Conservation (phyloP, 495 filamentous ascomycete species). For the Penicillium herquei region DNA sequence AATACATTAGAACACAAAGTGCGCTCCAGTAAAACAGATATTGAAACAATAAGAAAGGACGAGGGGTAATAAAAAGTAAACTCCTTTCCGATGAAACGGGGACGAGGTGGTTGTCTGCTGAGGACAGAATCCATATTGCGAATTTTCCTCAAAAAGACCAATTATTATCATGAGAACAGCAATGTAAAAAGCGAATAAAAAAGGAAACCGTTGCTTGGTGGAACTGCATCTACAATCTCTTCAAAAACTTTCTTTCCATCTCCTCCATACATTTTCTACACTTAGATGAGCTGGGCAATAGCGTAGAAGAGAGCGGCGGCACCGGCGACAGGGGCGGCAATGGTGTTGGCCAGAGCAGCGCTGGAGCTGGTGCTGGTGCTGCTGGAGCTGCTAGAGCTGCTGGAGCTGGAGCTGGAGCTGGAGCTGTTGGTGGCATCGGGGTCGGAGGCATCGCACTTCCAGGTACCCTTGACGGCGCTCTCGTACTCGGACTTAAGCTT, state of each 20-base stretch:
- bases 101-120: constrained; percentile 18
- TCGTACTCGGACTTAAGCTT: constrained; percentile 42
- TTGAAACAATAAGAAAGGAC: constrained; percentile 17
- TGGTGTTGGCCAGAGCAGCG: constrained; percentile 41
- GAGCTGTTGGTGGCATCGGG: constrained; percentile 38
- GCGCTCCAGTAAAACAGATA: constrained; percentile 17
- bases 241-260: constrained; percentile 11
- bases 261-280: constrained; percentile 2
- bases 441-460: constrained; percentile 50
- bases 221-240: constrained; percentile 29
- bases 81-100: constrained; percentile 22
- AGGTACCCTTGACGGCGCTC: constrained; percentile 55
- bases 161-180: constrained; percentile 51
- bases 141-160: constrained; percentile 43
- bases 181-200: constrained; percentile 29
- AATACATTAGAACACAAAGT: constrained; percentile 23
- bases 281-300: constrained; percentile 49
- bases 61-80: constrained; percentile 22
- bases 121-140: constrained; percentile 30
- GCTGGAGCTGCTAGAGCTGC: constrained; percentile 38
- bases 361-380: constrained; percentile 21
- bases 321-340: constrained; percentile 44
- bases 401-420: constrained; percentile 37
- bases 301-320: constrained; percentile 42
- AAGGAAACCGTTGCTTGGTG: constrained; percentile 38